Percentiles rank a stretch among this genome's conserved stretches.
phyloP scores from a whole-genome alignment of 148 eudicot species.

The Chenopodium formosanum region DNA sequence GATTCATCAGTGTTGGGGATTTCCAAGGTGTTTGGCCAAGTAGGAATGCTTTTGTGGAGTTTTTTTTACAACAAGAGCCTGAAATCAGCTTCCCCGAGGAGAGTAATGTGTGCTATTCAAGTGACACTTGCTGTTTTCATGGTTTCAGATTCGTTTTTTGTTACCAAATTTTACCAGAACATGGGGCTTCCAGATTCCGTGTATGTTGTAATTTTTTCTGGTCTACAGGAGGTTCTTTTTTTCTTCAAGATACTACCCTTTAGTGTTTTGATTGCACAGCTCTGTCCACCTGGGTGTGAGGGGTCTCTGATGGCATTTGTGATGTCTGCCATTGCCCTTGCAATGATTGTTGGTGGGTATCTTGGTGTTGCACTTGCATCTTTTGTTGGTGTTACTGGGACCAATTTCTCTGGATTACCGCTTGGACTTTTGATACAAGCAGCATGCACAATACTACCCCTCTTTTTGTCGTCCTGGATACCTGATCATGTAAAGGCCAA shows the following conservation, averaged over 20 bases:
- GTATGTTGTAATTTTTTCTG: constrained; percentile 69
- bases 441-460: constrained; percentile 62
- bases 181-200: constrained; percentile 71
- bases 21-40: constrained; percentile 94
- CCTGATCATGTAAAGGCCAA: constrained; percentile 44
- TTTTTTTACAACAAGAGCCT: constrained; percentile 51
- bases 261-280: constrained; percentile 68
- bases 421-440: constrained; percentile 69
- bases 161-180: constrained; percentile 54
- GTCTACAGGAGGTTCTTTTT: constrained; percentile 61
- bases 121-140: constrained; percentile 62
- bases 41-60: constrained; percentile 79
- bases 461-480: constrained; percentile 59
- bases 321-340: constrained; percentile 78
- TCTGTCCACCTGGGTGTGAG: constrained; percentile 89
- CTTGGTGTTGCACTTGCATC: constrained; percentile 86
- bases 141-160: constrained; percentile 76
- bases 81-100: constrained; percentile 64
- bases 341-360: constrained; percentile 79
- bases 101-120: constrained; percentile 64
- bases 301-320: constrained; percentile 95
- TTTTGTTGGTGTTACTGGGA: constrained; percentile 52
- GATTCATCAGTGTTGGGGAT: constrained; percentile 75
- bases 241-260: constrained; percentile 83
- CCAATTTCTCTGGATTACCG: constrained; percentile 66